These are phyloP conservation scores for Talinum fruticosum DNA, from an alignment of 148 eudicot genomes.

Conservation along the genomic window DNA sequence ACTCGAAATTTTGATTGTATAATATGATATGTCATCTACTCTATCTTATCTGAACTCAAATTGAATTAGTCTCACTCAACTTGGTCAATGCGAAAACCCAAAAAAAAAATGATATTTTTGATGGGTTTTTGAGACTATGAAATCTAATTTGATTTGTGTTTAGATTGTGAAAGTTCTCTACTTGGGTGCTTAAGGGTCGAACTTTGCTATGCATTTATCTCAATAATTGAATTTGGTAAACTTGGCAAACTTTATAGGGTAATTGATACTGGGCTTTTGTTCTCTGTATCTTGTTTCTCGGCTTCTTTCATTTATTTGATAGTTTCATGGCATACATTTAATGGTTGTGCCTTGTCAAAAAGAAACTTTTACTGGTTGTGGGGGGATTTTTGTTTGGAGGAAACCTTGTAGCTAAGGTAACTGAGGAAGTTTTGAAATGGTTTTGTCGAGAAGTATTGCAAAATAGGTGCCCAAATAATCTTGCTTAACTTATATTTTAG, in stretches of 20 bases:
- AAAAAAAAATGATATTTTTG: neutral
- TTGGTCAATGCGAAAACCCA: neutral
- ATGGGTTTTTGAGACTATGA: neutral
- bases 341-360: too few species aligned
- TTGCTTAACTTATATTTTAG: neutral
- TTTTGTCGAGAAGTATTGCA: too few species aligned
- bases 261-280: neutral
- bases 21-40: neutral
- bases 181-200: conserved; percentile 9
- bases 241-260: neutral
- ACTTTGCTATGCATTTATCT: neutral
- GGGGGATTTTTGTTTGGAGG: too few species aligned
- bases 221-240: conserved; percentile 2
- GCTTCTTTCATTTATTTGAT: neutral
- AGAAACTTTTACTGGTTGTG: too few species aligned
- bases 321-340: too few species aligned
- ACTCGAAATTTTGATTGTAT: neutral
- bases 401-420: too few species aligned
- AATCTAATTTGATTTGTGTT: conserved; percentile 1
- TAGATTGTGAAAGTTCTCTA: neutral
- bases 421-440: too few species aligned
- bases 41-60: neutral
- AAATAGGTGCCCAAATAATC: too few species aligned
- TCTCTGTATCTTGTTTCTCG: neutral
- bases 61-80: neutral